Evolutionary conservation across 2,329 filamentous ascomycete genomes (phyloP).

Genomic region (Cadophora sp.): DNA sequence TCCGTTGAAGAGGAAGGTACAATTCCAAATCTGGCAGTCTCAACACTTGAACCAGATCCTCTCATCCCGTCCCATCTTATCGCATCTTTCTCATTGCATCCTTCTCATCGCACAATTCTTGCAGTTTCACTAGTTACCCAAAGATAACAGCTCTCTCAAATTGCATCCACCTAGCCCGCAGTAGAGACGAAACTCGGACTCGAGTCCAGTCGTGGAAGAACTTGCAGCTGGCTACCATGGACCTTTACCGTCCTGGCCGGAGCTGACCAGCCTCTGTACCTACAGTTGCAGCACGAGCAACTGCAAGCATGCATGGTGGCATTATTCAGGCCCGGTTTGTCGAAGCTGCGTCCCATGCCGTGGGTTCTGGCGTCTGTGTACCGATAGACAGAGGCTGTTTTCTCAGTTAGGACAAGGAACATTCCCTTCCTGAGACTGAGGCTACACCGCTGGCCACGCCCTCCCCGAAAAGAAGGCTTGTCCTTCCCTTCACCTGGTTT

Average conservation of each 20-base stretch:
- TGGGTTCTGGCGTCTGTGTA: not conserved
- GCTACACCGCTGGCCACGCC: slow-evolving; percentile 7
- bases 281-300: not conserved
- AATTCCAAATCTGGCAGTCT: slow-evolving; percentile 3
- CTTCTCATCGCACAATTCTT: not conserved
- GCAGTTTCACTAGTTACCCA: not conserved
- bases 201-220: too few species aligned
- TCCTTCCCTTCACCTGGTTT: not conserved
- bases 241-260: not conserved
- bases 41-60: not conserved
- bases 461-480: not conserved
- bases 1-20: not conserved
- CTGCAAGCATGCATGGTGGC: not conserved
- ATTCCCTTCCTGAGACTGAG: not conserved
- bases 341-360: not conserved
- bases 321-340: not conserved
- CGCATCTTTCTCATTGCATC: too few species aligned
- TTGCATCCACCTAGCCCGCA: too few species aligned
- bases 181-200: too few species aligned
- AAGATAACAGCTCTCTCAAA: not conserved
- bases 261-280: not conserved
- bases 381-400: not conserved
- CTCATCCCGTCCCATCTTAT: not conserved
- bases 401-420: not conserved
- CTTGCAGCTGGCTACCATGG: too few species aligned